Evolutionary conservation across 148 eudicot genomes (phyloP).

Genomic region (Rhododendron mucronatum): DNA sequence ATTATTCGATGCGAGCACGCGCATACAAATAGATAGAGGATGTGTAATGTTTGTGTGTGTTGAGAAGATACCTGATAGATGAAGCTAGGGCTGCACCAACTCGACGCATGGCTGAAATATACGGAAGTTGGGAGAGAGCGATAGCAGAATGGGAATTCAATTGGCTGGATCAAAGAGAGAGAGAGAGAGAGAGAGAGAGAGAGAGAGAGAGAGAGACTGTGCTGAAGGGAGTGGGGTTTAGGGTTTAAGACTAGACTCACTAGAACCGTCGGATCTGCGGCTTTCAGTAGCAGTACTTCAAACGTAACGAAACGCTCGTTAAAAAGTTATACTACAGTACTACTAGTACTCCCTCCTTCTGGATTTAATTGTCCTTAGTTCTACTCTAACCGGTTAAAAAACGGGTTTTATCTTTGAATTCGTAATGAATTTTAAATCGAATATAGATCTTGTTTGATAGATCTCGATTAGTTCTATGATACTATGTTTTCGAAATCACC

Average conservation of each 20-base stretch:
- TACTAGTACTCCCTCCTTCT: no score
- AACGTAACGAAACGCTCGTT: no score
- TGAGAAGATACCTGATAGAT: constrained; percentile 52
- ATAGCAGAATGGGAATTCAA: background rate
- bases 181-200: background rate
- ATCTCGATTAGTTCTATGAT: no score
- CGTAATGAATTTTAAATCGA: no score
- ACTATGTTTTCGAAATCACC: no score
- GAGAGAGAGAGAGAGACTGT: background rate
- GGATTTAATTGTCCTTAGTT: no score
- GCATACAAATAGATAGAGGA: background rate
- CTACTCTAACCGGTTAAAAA: no score
- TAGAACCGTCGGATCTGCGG: background rate
- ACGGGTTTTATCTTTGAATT: no score
- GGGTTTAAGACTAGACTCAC: background rate
- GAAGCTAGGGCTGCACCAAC: constrained; percentile 48
- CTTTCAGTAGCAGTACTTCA: no score
- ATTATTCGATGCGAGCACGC: background rate
- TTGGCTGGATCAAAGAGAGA: background rate
- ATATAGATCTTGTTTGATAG: no score
- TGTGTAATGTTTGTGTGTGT: background rate
- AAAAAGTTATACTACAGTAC: no score
- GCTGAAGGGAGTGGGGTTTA: background rate
- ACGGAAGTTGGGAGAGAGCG: background rate
- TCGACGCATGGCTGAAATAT: constrained; percentile 46